These are phyloP conservation scores for Lyophyllum shimeji DNA, from an alignment of 768 basidiomycete genomes.

Conservation along the genomic window DNA sequence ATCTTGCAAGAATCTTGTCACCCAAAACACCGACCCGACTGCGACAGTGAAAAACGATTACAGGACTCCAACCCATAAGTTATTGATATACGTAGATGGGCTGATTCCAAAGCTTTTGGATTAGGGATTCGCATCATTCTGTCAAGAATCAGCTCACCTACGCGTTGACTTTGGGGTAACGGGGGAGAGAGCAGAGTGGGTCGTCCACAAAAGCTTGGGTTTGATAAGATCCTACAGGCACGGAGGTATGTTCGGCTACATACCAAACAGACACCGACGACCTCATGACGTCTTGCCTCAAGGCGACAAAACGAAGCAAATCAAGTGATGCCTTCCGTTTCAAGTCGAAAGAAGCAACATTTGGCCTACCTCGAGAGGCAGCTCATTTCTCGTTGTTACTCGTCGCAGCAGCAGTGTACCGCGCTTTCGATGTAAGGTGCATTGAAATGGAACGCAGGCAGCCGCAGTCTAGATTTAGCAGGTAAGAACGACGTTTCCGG, in stretches of 20 bases:
- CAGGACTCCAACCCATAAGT: too few species aligned
- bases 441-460: not conserved
- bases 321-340: not conserved
- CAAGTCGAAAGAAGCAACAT: not conserved
- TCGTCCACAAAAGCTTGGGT: not conserved
- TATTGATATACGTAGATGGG: too few species aligned
- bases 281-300: not conserved
- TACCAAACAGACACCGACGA: not conserved
- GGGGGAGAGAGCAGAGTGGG: not conserved
- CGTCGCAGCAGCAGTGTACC: not conserved
- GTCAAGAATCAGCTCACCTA: not conserved
- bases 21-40: not conserved
- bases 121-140: not conserved
- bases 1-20: not conserved
- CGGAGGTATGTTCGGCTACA: not conserved
- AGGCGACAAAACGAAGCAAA: not conserved
- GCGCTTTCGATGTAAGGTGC: too few species aligned
- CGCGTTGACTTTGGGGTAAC: not conserved
- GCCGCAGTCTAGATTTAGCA: not conserved
- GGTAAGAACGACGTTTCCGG: not conserved
- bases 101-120: too few species aligned
- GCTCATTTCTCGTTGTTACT: not conserved
- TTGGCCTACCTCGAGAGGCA: not conserved
- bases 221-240: conserved; percentile 7
- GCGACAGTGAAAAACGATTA: not conserved